Conservation (phyloP, 345 rosid species). For the Atalantia buxifolia region DNA sequence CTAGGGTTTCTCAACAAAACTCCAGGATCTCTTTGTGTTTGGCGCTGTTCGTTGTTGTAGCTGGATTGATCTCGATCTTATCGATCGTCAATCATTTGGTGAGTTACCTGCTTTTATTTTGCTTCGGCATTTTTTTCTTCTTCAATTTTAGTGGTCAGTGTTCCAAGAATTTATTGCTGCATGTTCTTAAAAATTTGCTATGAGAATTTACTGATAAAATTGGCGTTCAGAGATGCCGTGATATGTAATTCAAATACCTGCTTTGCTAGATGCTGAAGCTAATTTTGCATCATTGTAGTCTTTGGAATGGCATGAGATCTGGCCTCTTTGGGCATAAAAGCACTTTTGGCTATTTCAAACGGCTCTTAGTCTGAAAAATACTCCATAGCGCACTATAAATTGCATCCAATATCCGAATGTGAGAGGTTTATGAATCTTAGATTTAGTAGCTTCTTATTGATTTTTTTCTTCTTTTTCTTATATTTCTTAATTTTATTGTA, state of each 20-base stretch:
- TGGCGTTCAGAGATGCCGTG: conserved; percentile 4
- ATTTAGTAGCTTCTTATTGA: neutral
- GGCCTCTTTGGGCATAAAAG: neutral
- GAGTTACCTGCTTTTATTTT: conserved; percentile 23
- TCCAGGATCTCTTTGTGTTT: conserved; percentile 55
- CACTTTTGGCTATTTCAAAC: neutral
- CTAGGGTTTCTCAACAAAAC: conserved; percentile 60
- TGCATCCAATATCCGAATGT: neutral
- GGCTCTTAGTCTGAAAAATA: neutral
- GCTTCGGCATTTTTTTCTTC: neutral
- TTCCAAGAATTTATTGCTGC: neutral
- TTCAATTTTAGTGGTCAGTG: neutral
- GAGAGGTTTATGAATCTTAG: neutral
- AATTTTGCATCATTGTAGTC: neutral
- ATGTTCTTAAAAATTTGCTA: neutral
- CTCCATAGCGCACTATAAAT: neutral
- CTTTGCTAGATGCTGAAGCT: neutral
- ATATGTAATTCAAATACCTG: neutral
- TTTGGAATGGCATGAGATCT: neutral
- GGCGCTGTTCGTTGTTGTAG: conserved; percentile 43
- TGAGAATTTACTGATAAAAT: neutral
- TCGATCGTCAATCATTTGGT: conserved; percentile 67
- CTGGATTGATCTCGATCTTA: conserved; percentile 67
- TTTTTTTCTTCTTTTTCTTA: neutral
- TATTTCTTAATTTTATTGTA: conserved; percentile 22